These are phyloP conservation scores for Tolypocladium album DNA, from an alignment of 2,329 filamentous ascomycete species.

Conservation along the genomic window DNA sequence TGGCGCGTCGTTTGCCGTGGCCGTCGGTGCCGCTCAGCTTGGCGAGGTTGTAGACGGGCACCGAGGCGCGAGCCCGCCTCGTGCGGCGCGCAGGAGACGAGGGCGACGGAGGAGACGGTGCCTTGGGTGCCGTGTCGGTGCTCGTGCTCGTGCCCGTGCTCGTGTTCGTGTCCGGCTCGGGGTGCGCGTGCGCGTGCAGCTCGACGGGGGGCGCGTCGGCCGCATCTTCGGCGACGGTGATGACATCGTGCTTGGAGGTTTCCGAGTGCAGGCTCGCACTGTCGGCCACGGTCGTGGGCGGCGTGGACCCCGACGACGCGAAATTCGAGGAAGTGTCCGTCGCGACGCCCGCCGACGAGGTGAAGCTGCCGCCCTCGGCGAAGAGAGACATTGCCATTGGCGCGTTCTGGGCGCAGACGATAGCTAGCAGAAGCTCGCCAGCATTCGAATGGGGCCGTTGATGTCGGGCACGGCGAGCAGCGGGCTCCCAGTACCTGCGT, in stretches of 20 bases:
- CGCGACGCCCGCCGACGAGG: conserved; percentile 7
- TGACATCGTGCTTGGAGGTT: conserved; percentile 26
- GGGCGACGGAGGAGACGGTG: conserved; percentile 5
- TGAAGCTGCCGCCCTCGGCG: conserved; percentile 19
- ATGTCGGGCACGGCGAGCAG: background rate
- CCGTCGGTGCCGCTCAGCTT: conserved; percentile 50
- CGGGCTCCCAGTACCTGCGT: background rate
- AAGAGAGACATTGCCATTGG: conserved; percentile 18
- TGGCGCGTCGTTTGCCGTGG: conserved; percentile 45
- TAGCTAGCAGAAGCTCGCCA: background rate
- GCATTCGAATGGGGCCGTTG: background rate
- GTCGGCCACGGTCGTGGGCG: conserved; percentile 56
- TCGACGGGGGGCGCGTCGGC: conserved; percentile 8
- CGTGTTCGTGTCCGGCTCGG: conserved; percentile 2
- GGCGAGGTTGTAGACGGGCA: conserved; percentile 57
- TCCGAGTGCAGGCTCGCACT: conserved; percentile 45
- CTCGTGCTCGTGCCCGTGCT: background rate
- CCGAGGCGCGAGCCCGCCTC: conserved; percentile 42
- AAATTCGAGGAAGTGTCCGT: conserved; percentile 36
- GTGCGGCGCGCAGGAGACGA: conserved; percentile 30
- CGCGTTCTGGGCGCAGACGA: background rate
- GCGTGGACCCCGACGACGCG: conserved; percentile 51
- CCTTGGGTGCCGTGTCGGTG: background rate
- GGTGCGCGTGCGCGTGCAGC: conserved; percentile 19
- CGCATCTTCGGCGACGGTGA: conserved; percentile 17